Percentiles rank a stretch among this genome's conserved stretches.
These are phyloP conservation scores for Fusarium sp. DNA, from an alignment of 2,329 filamentous ascomycete genomes.

Conservation along the genomic window DNA sequence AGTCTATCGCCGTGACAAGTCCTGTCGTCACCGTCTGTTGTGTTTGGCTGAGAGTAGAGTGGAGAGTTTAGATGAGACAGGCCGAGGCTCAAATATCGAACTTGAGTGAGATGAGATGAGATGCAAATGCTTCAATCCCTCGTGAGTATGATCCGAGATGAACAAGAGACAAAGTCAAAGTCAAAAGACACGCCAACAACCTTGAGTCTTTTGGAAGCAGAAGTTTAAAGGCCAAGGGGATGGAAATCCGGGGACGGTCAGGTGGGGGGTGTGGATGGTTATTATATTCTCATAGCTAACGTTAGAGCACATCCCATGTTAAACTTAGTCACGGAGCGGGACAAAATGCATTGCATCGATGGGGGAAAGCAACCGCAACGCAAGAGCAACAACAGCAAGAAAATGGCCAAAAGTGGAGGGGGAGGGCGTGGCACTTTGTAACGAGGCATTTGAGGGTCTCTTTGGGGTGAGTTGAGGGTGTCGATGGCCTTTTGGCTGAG, in stretches of 20 bases:
- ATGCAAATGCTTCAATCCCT: slow-evolving; percentile 37
- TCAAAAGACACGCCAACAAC: slow-evolving; percentile 7
- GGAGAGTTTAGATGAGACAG: slow-evolving; percentile 27
- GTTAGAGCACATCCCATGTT: slow-evolving; percentile 30
- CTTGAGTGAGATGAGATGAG: slow-evolving; percentile 9
- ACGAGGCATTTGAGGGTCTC: slow-evolving; percentile 33
- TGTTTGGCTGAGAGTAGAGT: slow-evolving; percentile 19
- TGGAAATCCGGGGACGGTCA: slow-evolving; percentile 51
- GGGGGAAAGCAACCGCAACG: slow-evolving; percentile 22
- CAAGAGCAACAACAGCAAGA: slow-evolving; percentile 24
- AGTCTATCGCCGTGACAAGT: slow-evolving; percentile 13
- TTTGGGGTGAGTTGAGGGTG: slow-evolving; percentile 26
- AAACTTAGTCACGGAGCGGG: slow-evolving; percentile 33
- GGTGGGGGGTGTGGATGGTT: slow-evolving; percentile 51
- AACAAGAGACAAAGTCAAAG: slow-evolving; percentile 32
- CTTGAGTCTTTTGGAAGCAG: slow-evolving; percentile 22
- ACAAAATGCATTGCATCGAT: slow-evolving; percentile 41
- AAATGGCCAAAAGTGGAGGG: slow-evolving; percentile 26
- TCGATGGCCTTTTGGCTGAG: slow-evolving; percentile 31
- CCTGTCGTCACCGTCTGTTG: slow-evolving; percentile 23
- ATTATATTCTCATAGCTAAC: slow-evolving; percentile 50
- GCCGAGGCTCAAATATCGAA: too few species aligned
- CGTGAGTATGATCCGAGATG: slow-evolving; percentile 24
- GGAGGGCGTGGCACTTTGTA: slow-evolving; percentile 35
- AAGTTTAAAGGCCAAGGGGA: slow-evolving; percentile 49